Evolutionary conservation across 2,329 filamentous ascomycete genomes (phyloP), one percentile per base, ranked within the genome.

Genomic region (Xylaria multiplex): DNA sequence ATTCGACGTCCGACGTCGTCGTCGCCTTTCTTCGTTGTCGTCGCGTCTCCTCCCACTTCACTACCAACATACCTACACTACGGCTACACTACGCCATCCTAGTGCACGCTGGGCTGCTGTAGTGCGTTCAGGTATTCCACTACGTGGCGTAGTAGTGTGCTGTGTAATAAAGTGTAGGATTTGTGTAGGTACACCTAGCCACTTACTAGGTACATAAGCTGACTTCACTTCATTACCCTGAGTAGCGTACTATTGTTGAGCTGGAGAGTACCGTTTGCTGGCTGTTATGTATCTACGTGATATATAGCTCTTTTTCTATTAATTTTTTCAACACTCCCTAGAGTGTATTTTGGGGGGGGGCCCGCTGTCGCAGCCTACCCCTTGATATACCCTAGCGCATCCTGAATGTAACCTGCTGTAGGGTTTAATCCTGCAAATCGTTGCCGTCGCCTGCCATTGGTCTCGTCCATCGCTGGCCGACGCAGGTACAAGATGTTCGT

Each of bases 401-500:
- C 30, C 56, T 42, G 13, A 42, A 63, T 64, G 67, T 57, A 52
- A 58, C 61, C 52, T 56, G 52, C 42, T 45, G 32, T 62, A 52
- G 42, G 64, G 57, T 45, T 35, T 46, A 63, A 67, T 62, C 52
- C 67, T 69, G 64, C 66, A 63, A 64, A 43, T 49, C 64, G 60
- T 50, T 50, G 52, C 59, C 67, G 62, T 54, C 43, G 63, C 59
- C 42, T 30, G 49, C 68, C 64, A 64, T 50, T 68, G 62, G 65
- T 49, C 62, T 42, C 35, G 16, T 58, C 46, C 32, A n/a, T 64
- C 59, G 65, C 62, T 64, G 69, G 70, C 68, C 69, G 60, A 72
- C 52, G 73, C 73, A 75, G 73, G 71, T 75, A 71, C 69, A 66
- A 22, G 65, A 68, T 65, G 59, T 50, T 35, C 48, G 35, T 40